Percentiles rank a stretch among this genome's conserved stretches.
Conservation (phyloP, 345 rosid species). For the Balakata baccata region DNA sequence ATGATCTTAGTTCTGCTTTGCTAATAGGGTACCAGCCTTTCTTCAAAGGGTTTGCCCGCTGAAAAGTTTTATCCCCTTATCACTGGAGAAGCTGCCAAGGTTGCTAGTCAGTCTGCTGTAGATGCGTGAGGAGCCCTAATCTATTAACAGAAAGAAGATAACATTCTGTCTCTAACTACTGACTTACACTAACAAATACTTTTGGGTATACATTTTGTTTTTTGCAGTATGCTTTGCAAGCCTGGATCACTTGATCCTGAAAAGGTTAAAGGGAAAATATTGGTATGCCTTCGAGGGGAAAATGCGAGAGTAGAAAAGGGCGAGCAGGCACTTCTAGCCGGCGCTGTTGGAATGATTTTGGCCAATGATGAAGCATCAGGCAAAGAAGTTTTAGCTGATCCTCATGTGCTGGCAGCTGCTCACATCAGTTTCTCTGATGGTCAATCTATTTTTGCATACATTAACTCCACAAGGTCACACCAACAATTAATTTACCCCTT, state of each 20-base stretch:
- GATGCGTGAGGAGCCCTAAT: constrained; percentile 18
- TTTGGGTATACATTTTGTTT: neutral
- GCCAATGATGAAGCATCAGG: constrained; percentile 31
- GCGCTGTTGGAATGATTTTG: constrained; percentile 56
- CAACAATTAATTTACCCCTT: neutral
- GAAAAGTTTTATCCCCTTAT: constrained; percentile 21
- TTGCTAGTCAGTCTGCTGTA: neutral
- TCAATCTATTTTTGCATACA: constrained; percentile 30
- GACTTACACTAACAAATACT: too few relatives aligned
- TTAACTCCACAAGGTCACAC: constrained; percentile 43
- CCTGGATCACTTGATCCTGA: constrained; percentile 43
- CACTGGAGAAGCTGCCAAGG: constrained; percentile 8
- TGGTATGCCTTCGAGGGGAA: constrained; percentile 41
- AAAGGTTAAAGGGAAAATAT: constrained; percentile 61
- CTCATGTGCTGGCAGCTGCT: constrained; percentile 50
- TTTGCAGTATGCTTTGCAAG: constrained; percentile 14
- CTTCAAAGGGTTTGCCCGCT: constrained; percentile 14
- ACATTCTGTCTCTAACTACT: too few relatives aligned
- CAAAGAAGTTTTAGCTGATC: constrained; percentile 29
- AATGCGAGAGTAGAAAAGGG: constrained; percentile 35
- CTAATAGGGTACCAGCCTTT: constrained; percentile 23
- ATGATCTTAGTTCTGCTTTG: neutral
- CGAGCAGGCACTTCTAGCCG: constrained; percentile 30
- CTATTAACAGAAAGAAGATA: neutral
- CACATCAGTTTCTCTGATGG: constrained; percentile 40